These are phyloP conservation scores for Adansonia digitata DNA, from an alignment of 345 rosid genomes.

Conservation along the genomic window DNA sequence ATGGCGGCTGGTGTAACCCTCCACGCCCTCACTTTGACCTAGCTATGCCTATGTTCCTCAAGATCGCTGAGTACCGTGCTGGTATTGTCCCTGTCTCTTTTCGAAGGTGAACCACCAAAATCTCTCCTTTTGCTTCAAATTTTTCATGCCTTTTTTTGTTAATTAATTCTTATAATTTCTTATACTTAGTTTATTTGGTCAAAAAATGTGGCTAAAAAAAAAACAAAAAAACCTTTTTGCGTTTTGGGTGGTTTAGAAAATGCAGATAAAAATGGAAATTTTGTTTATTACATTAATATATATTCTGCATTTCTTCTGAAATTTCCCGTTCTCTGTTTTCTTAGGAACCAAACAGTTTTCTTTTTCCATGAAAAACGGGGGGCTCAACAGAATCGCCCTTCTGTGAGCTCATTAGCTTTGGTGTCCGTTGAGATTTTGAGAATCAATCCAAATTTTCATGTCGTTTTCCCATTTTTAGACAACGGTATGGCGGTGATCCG, in stretches of 20 bases:
- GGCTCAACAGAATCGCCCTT: neutral
- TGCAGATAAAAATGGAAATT: no score
- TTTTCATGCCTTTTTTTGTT: neutral
- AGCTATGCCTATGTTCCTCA: constrained; percentile 99
- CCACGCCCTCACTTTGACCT: constrained; percentile 97
- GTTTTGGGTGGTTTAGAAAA: no score
- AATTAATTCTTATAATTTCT: no score
- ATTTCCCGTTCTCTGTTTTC: neutral
- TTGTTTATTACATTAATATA: no score
- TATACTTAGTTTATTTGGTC: no score
- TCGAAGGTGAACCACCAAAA: constrained; percentile 50
- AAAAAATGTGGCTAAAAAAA: no score
- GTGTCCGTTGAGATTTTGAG: neutral
- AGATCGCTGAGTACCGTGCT: constrained; percentile 83
- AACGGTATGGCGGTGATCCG: neutral
- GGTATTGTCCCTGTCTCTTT: constrained; percentile 88
- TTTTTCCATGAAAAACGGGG: neutral
- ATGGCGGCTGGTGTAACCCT: constrained; percentile 99
- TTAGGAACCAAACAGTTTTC: neutral
- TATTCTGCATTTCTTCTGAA: neutral
- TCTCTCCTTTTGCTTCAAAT: neutral
- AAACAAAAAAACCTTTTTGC: no score
- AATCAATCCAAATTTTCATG: neutral
- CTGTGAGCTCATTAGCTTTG: neutral
- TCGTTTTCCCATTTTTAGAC: neutral